These are phyloP conservation scores for Juglanconis sp. DNA, from an alignment of 2,329 filamentous ascomycete species.

Conservation along the genomic window DNA sequence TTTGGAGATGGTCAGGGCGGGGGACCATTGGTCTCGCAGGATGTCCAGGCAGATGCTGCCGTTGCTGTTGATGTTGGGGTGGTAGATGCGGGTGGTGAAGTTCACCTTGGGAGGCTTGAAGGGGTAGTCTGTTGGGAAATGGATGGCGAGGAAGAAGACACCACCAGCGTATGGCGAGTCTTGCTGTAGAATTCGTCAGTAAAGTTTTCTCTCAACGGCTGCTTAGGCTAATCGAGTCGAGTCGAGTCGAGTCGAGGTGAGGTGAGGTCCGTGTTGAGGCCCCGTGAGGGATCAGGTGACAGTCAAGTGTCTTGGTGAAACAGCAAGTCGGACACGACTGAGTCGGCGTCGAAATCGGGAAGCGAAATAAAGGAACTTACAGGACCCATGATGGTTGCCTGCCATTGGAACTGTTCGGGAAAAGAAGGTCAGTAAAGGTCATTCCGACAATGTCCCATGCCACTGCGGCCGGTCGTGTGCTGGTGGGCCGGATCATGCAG, in stretches of 20 bases:
- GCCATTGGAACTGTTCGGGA: slow-evolving; percentile 87
- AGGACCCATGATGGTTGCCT: slow-evolving; percentile 99
- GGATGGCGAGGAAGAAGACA: slow-evolving; percentile 98
- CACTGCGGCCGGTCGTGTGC: slow-evolving; percentile 3
- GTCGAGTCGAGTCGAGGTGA: background rate
- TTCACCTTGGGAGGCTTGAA: slow-evolving; percentile 99
- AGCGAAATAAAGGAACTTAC: slow-evolving; percentile 56
- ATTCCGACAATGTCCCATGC: slow-evolving; percentile 1
- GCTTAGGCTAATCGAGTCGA: too few relatives aligned
- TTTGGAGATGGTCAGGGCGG: slow-evolving; percentile 97
- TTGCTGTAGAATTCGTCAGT: slow-evolving; percentile 52
- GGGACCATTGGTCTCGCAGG: slow-evolving; percentile 98
- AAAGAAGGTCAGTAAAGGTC: slow-evolving; percentile 29
- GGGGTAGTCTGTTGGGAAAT: slow-evolving; percentile 99
- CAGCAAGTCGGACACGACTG: background rate
- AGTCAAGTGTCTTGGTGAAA: background rate
- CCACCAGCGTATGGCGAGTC: slow-evolving; percentile 98
- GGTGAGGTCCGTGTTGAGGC: background rate
- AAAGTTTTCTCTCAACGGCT: background rate
- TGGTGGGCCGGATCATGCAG: background rate
- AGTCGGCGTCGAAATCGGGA: background rate
- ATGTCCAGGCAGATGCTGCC: slow-evolving; percentile 99
- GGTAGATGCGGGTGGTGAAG: slow-evolving; percentile 99
- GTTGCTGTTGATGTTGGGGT: slow-evolving; percentile 99
- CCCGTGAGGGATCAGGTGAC: background rate